Conservation (phyloP, 345 rosid species). For the Theobroma cacao region DNA sequence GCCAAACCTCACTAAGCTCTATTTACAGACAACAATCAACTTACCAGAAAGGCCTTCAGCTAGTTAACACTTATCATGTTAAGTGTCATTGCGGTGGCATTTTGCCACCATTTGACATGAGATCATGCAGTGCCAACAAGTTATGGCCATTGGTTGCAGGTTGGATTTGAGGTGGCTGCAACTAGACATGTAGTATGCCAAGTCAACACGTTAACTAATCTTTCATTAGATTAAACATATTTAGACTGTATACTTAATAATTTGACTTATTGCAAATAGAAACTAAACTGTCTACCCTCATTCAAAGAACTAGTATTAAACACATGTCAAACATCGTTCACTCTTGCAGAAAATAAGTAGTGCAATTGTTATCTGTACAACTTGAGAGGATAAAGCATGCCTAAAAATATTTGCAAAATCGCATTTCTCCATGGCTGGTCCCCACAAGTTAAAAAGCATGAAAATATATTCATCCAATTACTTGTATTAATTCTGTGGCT, state of each 20-base stretch:
- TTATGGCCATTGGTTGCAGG: background rate
- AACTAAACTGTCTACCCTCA: background rate
- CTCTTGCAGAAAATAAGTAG: background rate
- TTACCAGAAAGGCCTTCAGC: background rate
- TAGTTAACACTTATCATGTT: background rate
- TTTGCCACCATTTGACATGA: background rate
- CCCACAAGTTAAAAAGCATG: background rate
- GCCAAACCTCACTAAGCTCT: constrained; percentile 5
- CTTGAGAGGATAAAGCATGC: background rate
- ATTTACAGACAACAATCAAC: background rate
- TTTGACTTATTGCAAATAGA: background rate
- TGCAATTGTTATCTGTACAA: background rate
- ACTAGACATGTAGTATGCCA: background rate
- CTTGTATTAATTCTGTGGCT: background rate
- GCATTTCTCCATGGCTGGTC: background rate
- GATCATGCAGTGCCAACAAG: background rate
- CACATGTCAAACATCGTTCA: background rate
- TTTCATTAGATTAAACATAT: background rate
- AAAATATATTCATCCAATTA: background rate
- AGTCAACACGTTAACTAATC: background rate
- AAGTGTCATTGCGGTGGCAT: background rate
- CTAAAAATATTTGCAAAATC: background rate
- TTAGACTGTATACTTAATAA: background rate
- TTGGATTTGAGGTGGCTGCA: no score
- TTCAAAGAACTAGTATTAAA: background rate